phyloP scores from a whole-genome alignment of 2,329 filamentous ascomycete genomes.

The Elsinoe arachidis region DNA sequence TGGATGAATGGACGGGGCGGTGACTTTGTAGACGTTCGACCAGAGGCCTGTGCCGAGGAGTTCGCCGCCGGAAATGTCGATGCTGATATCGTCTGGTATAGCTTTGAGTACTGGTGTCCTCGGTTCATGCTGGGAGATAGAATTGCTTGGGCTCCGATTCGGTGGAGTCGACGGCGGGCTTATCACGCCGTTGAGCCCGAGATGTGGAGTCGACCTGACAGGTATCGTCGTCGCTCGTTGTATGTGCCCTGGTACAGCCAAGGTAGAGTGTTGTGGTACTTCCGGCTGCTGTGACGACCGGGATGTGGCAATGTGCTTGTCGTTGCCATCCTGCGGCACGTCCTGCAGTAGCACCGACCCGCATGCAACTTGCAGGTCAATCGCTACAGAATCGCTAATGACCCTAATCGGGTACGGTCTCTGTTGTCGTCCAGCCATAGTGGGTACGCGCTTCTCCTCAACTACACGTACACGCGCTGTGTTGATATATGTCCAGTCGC shows the following conservation, averaged over 20 bases:
- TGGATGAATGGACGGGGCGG: constrained; percentile 14
- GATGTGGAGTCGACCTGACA: constrained; percentile 2
- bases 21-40: constrained; percentile 29
- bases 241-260: neutral
- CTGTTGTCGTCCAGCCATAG: constrained; percentile 1
- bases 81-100: constrained; percentile 5
- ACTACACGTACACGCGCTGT: constrained; percentile 1
- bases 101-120: constrained; percentile 5
- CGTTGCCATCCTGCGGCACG: neutral
- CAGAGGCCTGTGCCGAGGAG: constrained; percentile 28
- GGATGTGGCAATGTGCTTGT: neutral
- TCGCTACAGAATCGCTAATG: neutral
- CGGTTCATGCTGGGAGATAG: constrained; percentile 6
- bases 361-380: constrained; percentile 5
- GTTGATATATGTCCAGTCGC: neutral
- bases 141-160: neutral
- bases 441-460: neutral
- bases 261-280: neutral
- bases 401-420: constrained; percentile 4
- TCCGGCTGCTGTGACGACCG: neutral
- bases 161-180: constrained; percentile 12
- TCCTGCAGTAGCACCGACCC: neutral
- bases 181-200: constrained; percentile 6
- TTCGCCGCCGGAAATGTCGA: constrained; percentile 25
- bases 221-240: neutral